phyloP scores from a whole-genome alignment of 2,329 filamentous ascomycete species.

The Colletotrichum theobromicola region DNA sequence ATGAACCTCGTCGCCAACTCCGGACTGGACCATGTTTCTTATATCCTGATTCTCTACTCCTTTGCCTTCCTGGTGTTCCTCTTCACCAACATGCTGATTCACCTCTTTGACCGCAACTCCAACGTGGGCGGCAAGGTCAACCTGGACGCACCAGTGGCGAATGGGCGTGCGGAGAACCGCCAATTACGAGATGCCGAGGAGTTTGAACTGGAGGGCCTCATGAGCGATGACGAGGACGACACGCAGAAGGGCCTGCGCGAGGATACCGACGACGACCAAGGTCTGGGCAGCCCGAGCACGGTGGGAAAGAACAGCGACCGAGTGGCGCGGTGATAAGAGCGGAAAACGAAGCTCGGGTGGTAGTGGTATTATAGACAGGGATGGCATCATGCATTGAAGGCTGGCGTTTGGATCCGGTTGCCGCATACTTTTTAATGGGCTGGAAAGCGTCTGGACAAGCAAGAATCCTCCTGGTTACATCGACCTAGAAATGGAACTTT shows the following conservation, averaged over 20 bases:
- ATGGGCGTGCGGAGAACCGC: conserved; percentile 50
- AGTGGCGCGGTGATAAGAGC: conserved; percentile 24
- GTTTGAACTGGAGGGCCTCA: conserved; percentile 84
- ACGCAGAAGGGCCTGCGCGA: conserved; percentile 61
- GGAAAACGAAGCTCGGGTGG: neutral
- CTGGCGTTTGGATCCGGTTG: conserved; percentile 15
- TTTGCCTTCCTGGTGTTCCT: conserved; percentile 90
- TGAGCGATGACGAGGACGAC: conserved; percentile 80
- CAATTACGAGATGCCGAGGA: conserved; percentile 79
- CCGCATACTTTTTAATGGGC: neutral
- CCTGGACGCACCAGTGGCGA: conserved; percentile 32
- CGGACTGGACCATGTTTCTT: conserved; percentile 86
- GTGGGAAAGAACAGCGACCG: conserved; percentile 50
- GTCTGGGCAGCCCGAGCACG: conserved; percentile 40
- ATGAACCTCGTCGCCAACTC: conserved; percentile 79
- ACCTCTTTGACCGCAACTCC: conserved; percentile 75
- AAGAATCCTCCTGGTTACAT: conserved; percentile 4
- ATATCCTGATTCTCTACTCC: conserved; percentile 90
- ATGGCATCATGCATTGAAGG: conserved; percentile 8
- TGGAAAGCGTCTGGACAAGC: conserved; percentile 2
- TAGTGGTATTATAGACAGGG: conserved; percentile 4
- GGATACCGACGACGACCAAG: conserved; percentile 69
- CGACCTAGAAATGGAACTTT: neutral
- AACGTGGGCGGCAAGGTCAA: conserved; percentile 43
- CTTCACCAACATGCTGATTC: conserved; percentile 84